Evolutionary conservation across 495 filamentous ascomycete genomes (phyloP), one percentile per base, ranked within the genome.

Genomic region (Mycothermus thermophilus): DNA sequence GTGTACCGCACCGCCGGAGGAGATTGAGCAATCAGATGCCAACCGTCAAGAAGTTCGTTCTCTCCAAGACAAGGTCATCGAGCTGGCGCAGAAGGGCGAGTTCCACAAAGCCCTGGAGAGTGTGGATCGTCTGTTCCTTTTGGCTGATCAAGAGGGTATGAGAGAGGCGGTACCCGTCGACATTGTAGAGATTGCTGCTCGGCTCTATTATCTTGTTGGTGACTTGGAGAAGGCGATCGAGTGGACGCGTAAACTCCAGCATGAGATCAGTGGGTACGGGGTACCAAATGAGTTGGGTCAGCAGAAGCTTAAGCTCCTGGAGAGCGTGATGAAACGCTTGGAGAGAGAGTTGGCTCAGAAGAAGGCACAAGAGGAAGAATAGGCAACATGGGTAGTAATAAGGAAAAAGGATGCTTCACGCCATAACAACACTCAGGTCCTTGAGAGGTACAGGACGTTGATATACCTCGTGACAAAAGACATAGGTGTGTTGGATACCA

Each of bases 201-300:
- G 50, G 27, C 39, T 58, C 10, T 56, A 54, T 24, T 54, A 55
- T 41, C 50, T 49, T 1, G 27, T 48, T 10, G 54, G 50, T 3
- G 37, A 57, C 29, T 25, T 53, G 9, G 40, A 41, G 10, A 50
- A 42, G 16, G 58, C 54, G 1, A 33, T 42, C 13, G 47, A 42
- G 32, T 57, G 53, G 7, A 43, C 39, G 1, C 34, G 39, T 22
- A 26, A 45, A 28, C 48, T 47, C 0, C 27, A 51, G 30, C 15
- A 24, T 1, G 53, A 58, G 31, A 12, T 53, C 8, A 37, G 32
- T 23, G 41, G 30, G 14, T 43, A 34, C 15, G 46, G 47, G 0
- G 37, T 44, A 71, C 84, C 35, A 29, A 51, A 43, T 0, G 21
- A 28, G 16, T 34, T 30, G 8, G 46, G 27, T 0, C 11, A 24